Evolutionary conservation across 345 rosid genomes (phyloP).

Genomic region (Excoecaria agallocha): DNA sequence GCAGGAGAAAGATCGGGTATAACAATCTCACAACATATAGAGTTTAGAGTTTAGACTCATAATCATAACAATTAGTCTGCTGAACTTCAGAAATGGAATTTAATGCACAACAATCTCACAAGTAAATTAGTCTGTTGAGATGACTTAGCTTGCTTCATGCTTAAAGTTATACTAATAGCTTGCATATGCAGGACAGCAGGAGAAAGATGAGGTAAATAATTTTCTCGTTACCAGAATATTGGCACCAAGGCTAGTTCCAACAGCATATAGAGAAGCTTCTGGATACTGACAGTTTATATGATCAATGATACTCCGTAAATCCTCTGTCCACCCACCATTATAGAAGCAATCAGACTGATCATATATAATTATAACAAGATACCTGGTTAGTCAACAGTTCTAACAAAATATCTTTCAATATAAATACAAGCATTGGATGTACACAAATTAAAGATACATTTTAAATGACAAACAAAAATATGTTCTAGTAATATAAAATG

Average conservation of each 20-base stretch:
- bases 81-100: background rate
- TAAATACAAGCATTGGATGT: background rate
- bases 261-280: conserved; percentile 39
- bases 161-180: background rate
- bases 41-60: too few relatives aligned
- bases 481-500: conserved; percentile 10
- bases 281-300: conserved; percentile 31
- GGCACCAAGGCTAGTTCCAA: conserved; percentile 47
- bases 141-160: background rate
- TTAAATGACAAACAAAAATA: background rate
- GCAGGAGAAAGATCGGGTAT: background rate
- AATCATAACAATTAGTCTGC: background rate
- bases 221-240: conserved; percentile 43
- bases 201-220: background rate
- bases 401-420: background rate
- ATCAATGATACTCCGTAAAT: conserved; percentile 26
- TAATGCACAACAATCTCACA: background rate
- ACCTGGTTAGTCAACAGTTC: conserved; percentile 17
- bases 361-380: conserved; percentile 21
- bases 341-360: conserved; percentile 49
- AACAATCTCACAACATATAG: too few relatives aligned
- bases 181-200: background rate
- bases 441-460: background rate
- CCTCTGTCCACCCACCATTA: conserved; percentile 49
- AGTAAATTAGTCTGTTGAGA: background rate